Evolutionary conservation across 2,329 filamentous ascomycete genomes (phyloP), one percentile per base, ranked within the genome.

Genomic region (Helminthosporium solani): DNA sequence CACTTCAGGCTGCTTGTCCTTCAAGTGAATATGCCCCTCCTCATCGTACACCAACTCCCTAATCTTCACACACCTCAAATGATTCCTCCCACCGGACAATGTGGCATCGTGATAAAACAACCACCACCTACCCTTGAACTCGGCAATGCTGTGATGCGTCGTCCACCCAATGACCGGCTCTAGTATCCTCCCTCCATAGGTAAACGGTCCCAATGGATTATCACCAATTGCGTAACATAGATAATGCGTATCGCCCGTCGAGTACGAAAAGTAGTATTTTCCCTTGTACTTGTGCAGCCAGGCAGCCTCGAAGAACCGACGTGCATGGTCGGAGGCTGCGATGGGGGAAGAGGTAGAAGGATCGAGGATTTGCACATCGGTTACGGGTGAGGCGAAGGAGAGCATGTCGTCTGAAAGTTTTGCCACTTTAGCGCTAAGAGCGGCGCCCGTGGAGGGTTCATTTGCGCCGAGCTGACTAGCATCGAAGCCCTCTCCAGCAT

Each of bases 141-240:
- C 85, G 8, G 85, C 85, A 55, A 91, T 85, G 2, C 83, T 87
- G 67, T 90, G 87, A 70, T 90, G 87, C 44, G 87, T 91, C 34
- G 87, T 90, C 87, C 87, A 91, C 1, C 87, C 87, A 20, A 87
- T 68, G 4, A 91, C 87, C 0, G 87, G 87, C 74, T 90, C 86
- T 39, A 91, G 67, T 44, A 91, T 85, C 37, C 81, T 73, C 0
- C 87, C 87, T 0, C 75, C 78, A 52, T 89, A 90, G 1, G 81
- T 86, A 58, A 90, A 90, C 0, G 87, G 87, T 0, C 87, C 87
- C 9, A 82, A 70, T 0, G 87, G 87, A 46, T 70, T 83, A 4
- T 80, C 73, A 0, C 84, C 80, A 2, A 78, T 81, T 1, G 84
- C 87, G 63, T 88, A 90, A 53, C 77, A 85, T 25, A 91, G 73